Evolutionary conservation across 768 basidiomycete genomes (phyloP), one percentile per base, ranked within the genome.

Genomic region (Dentipellis sp.): DNA sequence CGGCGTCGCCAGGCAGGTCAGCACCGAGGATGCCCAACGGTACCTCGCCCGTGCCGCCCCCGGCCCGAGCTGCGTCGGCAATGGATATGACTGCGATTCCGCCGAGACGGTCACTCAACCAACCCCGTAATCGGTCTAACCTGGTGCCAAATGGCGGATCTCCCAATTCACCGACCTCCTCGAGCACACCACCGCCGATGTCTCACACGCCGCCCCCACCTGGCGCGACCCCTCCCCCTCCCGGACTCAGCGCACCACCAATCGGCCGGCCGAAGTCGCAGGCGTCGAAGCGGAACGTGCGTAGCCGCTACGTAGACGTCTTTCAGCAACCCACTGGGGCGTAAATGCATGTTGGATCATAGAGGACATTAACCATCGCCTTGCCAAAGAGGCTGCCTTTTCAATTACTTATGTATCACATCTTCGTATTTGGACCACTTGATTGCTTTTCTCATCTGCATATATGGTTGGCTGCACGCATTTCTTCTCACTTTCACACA

Each of bases 281-380:
- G 57, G 77, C 79, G 19, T 77, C 82, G 22, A 94, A 91, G 72
- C 85, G 86, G 58, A 86, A 83, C 61, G 72, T 89, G 55, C 81
- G 91, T 55, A 88, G 75, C 66, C 82, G 90, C 59, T 97, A 97
- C 66, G 92, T 97, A 2, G 91, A 94, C 66, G 86, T 94, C n/a
- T 85, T 94, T 69, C 83, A 87, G 61, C 78, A 84, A 14, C 61
- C 61, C 16, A 23, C 48, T 23, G 55, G 9, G 12, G 58, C 50
- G 42, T 62, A 50, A 54, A 39, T 35, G 49, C 19, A 17, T 37
- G 5, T 29, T 29, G 9, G n/a, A 9, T 17, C 22, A 40, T 34
- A 50, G 48, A 50, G 12, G 21, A 29, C 29, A 22, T 50, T 22
- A 17, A 17, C 29, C 29, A 29, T 29, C 29, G 29, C 29, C 6